These are phyloP conservation scores for Notholithocarpus densiflorus DNA, from an alignment of 306 rosid species.

Conservation along the genomic window DNA sequence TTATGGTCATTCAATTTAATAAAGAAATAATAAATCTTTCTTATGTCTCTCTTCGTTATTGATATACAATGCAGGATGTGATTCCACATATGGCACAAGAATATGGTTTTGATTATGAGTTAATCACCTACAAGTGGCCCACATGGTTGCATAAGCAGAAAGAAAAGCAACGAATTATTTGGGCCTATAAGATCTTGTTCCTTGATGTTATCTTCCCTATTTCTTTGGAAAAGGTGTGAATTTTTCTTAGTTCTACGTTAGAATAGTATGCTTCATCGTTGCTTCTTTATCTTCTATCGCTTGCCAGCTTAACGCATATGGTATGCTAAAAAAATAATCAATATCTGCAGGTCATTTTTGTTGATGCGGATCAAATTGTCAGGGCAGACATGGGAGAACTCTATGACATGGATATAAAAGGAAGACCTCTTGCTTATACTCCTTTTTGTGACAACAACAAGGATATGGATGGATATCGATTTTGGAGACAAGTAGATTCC, in stretches of 20 bases:
- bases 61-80: conserved; percentile 55
- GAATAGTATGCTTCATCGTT: neutral
- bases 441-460: conserved; percentile 96
- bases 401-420: conserved; percentile 94
- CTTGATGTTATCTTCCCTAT: conserved; percentile 97
- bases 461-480: conserved; percentile 99
- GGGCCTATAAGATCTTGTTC: conserved; percentile 99
- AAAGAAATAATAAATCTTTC: conserved; percentile 7
- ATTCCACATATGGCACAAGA: conserved; percentile 93
- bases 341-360: conserved; percentile 86
- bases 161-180: conserved; percentile 94
- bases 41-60: conserved; percentile 13
- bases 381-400: conserved; percentile 99
- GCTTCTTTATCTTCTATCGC: conserved; percentile 19
- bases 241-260: conserved; percentile 6
- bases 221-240: conserved; percentile 89
- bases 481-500: conserved; percentile 91
- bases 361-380: conserved; percentile 93
- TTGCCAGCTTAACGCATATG: neutral
- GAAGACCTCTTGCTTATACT: conserved; percentile 91
- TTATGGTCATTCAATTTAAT: conserved; percentile 11
- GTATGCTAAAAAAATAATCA: conserved; percentile 22
- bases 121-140: conserved; percentile 98
- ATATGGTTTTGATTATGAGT: conserved; percentile 86
- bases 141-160: conserved; percentile 99